Conservation (phyloP, 2,329 filamentous ascomycete genomes). For the Juglanconis oblonga region DNA sequence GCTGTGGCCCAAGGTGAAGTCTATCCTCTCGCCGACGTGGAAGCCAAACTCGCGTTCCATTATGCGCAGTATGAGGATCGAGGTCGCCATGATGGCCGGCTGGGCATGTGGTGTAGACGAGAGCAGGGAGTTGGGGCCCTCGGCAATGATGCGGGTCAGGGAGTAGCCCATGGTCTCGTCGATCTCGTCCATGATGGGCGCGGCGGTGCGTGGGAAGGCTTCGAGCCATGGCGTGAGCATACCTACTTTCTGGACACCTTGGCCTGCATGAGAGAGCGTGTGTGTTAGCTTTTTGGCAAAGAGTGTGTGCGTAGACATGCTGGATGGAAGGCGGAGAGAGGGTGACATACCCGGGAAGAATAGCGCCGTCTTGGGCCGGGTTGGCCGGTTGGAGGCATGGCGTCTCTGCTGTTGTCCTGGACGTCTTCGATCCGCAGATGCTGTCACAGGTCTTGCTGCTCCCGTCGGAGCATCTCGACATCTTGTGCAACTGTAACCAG, state of each 20-base stretch:
- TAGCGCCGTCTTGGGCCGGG: constrained; percentile 48
- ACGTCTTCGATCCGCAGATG: neutral
- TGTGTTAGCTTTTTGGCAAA: neutral
- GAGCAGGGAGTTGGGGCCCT: constrained; percentile 73
- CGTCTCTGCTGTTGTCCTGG: constrained; percentile 5
- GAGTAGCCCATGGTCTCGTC: constrained; percentile 72
- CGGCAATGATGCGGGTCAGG: constrained; percentile 73
- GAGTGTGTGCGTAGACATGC: neutral
- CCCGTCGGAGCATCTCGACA: neutral
- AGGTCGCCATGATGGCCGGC: constrained; percentile 94
- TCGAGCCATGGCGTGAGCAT: constrained; percentile 86
- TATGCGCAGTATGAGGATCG: constrained; percentile 82
- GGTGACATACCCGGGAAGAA: constrained; percentile 55
- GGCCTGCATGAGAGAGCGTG: constrained; percentile 49
- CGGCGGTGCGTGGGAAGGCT: constrained; percentile 75
- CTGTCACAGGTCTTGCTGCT: neutral
- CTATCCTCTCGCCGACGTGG: constrained; percentile 63
- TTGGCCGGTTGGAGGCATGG: constrained; percentile 11
- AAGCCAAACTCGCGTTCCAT: constrained; percentile 85
- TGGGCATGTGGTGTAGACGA: constrained; percentile 86
- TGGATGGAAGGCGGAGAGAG: neutral
- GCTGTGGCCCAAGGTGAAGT: constrained; percentile 85
- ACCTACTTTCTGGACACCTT: constrained; percentile 85
- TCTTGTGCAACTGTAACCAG: neutral
- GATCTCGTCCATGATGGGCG: constrained; percentile 79